These are phyloP conservation scores for Apiospora hydei DNA, from an alignment of 2,329 filamentous ascomycete genomes.

Conservation along the genomic window DNA sequence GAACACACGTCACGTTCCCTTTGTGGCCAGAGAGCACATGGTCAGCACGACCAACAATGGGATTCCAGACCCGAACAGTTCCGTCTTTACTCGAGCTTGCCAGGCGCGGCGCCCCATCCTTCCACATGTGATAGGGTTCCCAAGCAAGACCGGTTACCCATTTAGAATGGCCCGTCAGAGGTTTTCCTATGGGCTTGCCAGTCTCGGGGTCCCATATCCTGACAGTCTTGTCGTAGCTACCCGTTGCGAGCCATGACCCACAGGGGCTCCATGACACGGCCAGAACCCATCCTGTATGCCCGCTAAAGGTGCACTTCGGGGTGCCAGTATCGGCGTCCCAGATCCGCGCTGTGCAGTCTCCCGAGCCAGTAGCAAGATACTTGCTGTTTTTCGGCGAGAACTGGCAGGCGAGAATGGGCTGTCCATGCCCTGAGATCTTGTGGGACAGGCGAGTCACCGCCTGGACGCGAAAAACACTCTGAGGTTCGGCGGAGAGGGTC, in stretches of 20 bases:
- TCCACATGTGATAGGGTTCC: constrained; percentile 91
- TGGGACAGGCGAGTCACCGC: constrained; percentile 90
- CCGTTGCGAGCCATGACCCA: constrained; percentile 81
- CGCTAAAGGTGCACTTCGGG: constrained; percentile 82
- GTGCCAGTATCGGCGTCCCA: constrained; percentile 97
- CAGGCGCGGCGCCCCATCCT: constrained; percentile 75
- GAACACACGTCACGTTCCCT: constrained; percentile 86
- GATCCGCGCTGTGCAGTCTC: constrained; percentile 89
- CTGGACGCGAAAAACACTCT: constrained; percentile 93
- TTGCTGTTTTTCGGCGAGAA: constrained; percentile 84
- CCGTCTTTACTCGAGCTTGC: constrained; percentile 90
- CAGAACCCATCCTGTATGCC: constrained; percentile 90
- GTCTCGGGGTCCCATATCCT: constrained; percentile 87
- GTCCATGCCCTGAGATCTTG: constrained; percentile 87
- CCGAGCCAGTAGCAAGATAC: constrained; percentile 84
- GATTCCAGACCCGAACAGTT: constrained; percentile 87
- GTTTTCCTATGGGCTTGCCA: constrained; percentile 74
- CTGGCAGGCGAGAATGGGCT: constrained; percentile 84
- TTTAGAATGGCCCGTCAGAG: constrained; percentile 85
- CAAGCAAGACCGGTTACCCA: constrained; percentile 89
- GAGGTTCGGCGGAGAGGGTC: constrained; percentile 72
- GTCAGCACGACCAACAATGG: constrained; percentile 79
- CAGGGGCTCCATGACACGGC: constrained; percentile 89
- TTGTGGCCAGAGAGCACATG: constrained; percentile 89
- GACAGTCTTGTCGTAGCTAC: constrained; percentile 93